Evolutionary conservation across 2,329 filamentous ascomycete species (phyloP).

Genomic region (Capronia epimyces): DNA sequence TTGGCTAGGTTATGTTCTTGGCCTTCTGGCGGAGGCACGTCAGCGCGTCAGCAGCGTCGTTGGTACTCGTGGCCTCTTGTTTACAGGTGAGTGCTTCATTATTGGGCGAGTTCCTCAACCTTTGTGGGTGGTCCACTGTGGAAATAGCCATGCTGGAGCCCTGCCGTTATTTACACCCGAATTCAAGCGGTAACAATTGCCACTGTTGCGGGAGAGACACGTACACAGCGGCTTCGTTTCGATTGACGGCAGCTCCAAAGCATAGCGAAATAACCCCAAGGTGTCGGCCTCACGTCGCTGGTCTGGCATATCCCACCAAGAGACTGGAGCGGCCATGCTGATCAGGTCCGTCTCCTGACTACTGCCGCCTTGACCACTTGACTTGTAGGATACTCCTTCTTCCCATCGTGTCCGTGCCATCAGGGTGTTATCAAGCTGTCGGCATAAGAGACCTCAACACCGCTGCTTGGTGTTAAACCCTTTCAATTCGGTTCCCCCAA

Average conservation of each 20-base stretch:
- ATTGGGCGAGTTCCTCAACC: neutral
- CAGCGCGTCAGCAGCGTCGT: constrained; percentile 14
- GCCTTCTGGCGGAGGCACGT: constrained; percentile 3
- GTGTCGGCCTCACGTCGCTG: neutral
- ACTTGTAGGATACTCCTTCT: neutral
- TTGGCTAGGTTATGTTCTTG: too few relatives aligned
- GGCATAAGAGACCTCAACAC: constrained; percentile 18
- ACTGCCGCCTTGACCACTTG: neutral
- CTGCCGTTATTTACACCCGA: neutral
- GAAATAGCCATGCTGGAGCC: neutral
- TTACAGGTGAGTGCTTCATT: neutral
- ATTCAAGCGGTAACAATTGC: neutral
- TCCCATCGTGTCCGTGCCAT: constrained; percentile 6
- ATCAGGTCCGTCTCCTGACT: neutral
- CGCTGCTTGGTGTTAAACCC: constrained; percentile 5
- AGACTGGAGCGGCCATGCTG: neutral
- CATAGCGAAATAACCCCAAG: neutral
- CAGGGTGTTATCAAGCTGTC: too few relatives aligned
- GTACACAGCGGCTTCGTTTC: neutral
- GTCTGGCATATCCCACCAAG: neutral
- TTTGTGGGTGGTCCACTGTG: neutral
- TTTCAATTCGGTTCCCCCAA: neutral
- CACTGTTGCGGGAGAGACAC: neutral
- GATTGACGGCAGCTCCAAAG: neutral
- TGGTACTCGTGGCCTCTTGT: constrained; percentile 4